Evolutionary conservation across 352 stramenopile genomes (phyloP).

Genomic region (Phytophthora gonapodyides): DNA sequence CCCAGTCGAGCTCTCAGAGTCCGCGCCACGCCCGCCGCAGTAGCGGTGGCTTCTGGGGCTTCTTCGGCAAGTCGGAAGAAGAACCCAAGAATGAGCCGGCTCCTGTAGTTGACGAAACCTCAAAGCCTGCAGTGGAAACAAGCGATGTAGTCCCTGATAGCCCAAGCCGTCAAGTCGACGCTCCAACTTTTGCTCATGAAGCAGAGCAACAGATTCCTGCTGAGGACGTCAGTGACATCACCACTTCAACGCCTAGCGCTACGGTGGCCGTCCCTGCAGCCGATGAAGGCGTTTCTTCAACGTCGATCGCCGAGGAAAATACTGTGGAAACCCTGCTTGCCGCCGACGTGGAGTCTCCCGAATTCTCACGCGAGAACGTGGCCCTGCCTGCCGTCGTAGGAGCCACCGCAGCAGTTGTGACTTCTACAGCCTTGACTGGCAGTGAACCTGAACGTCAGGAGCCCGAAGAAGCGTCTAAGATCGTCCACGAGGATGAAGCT

Average conservation of each 20-base stretch:
- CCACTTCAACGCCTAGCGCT: neutral
- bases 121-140: too few relatives aligned
- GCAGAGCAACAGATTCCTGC: neutral
- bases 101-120: too few relatives aligned
- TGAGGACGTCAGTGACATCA: neutral
- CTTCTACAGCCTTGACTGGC: neutral
- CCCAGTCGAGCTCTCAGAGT: slow-evolving; percentile 13
- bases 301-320: neutral
- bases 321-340: neutral
- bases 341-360: neutral
- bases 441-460: neutral
- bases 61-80: slow-evolving; percentile 29
- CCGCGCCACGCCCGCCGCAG: slow-evolving; percentile 4
- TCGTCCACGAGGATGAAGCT: neutral
- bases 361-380: neutral
- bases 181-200: neutral
- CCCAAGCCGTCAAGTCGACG: neutral
- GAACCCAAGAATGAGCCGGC: slow-evolving; percentile 2
- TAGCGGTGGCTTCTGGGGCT: slow-evolving; percentile 33
- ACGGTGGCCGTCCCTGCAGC: neutral
- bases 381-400: neutral
- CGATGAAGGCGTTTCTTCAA: neutral
- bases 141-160: too few relatives aligned
- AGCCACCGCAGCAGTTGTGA: neutral
- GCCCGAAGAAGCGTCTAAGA: neutral